phyloP scores from a whole-genome alignment of 1,284 basidiomycete species.

The Cryptococcus sp. region DNA sequence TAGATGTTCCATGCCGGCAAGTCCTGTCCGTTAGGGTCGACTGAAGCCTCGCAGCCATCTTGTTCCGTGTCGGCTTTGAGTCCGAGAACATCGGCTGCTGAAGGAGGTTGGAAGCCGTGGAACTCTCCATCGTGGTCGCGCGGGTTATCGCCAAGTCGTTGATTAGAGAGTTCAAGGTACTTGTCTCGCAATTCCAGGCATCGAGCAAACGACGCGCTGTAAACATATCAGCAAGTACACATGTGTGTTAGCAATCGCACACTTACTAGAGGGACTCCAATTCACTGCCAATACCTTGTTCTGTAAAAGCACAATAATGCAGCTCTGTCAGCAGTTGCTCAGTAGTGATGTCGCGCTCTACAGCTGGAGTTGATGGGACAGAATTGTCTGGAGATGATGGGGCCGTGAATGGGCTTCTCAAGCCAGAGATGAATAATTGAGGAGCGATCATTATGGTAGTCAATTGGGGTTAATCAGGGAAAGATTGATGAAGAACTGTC shows the following conservation, averaged over 20 bases:
- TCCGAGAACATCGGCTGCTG: conserved; percentile 65
- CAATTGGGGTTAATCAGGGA: background rate
- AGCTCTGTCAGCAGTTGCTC: conserved; percentile 44
- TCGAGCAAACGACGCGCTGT: conserved; percentile 63
- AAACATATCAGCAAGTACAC: too few relatives aligned
- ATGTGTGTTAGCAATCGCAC: background rate
- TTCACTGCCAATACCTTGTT: conserved; percentile 52
- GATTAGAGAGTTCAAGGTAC: conserved; percentile 80
- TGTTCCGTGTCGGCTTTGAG: conserved; percentile 64
- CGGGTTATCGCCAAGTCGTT: conserved; percentile 88
- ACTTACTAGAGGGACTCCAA: conserved; percentile 55
- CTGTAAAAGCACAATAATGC: conserved; percentile 49
- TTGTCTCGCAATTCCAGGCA: conserved; percentile 89
- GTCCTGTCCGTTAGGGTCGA: background rate
- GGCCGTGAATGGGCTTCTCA: conserved; percentile 17
- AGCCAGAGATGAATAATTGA: conserved; percentile 17
- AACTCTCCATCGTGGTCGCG: conserved; percentile 80
- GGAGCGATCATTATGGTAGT: conserved; percentile 17
- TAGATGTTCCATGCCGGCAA: conserved; percentile 78
- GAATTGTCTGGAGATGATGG: conserved; percentile 15
- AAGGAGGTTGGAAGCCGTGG: conserved; percentile 61
- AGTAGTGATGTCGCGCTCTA: conserved; percentile 3
- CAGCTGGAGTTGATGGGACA: conserved; percentile 2
- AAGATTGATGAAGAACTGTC: background rate
- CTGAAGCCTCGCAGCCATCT: conserved; percentile 29